Evolutionary conservation across 768 basidiomycete species (phyloP).

Genomic region (Lyophyllum shimeji): DNA sequence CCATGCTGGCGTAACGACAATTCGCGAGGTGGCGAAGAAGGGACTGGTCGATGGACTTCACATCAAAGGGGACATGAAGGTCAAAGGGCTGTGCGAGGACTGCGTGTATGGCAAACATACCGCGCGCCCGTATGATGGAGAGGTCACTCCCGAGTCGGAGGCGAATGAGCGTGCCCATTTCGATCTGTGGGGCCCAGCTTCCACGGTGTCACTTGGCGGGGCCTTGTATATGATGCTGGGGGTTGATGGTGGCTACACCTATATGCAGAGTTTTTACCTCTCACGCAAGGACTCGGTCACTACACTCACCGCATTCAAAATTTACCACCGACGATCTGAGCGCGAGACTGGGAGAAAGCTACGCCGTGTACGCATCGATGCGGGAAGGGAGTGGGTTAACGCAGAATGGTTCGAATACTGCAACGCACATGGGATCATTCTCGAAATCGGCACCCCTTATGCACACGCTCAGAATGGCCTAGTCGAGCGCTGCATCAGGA

Average conservation of each 20-base stretch:
- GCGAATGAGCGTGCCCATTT: conserved; percentile 3
- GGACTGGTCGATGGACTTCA: not conserved
- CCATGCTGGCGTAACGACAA: not conserved
- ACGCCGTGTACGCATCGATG: too few relatives aligned
- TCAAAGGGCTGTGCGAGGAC: not conserved
- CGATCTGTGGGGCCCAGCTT: conserved; percentile 27
- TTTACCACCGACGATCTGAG: too few relatives aligned
- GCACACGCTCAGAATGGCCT: conserved; percentile 28
- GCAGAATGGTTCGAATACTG: not conserved
- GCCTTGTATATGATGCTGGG: conserved; percentile 23
- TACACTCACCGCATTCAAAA: too few relatives aligned
- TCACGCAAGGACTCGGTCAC: too few relatives aligned
- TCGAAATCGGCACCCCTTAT: conserved; percentile 21
- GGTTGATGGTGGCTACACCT: conserved; percentile 12
- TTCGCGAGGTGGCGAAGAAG: not conserved
- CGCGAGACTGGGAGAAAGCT: too few relatives aligned
- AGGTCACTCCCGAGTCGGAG: conserved; percentile 12
- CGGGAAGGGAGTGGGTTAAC: too few relatives aligned
- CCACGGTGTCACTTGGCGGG: not conserved
- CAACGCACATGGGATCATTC: conserved; percentile 18
- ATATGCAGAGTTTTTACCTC: too few relatives aligned
- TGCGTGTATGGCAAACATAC: conserved; percentile 27
- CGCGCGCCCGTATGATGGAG: conserved; percentile 20
- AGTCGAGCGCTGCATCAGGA: conserved; percentile 22
- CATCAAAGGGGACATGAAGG: not conserved